phyloP scores from a whole-genome alignment of 176 grass and related monocot genomes.

The Dendrocalamus sinicus region DNA sequence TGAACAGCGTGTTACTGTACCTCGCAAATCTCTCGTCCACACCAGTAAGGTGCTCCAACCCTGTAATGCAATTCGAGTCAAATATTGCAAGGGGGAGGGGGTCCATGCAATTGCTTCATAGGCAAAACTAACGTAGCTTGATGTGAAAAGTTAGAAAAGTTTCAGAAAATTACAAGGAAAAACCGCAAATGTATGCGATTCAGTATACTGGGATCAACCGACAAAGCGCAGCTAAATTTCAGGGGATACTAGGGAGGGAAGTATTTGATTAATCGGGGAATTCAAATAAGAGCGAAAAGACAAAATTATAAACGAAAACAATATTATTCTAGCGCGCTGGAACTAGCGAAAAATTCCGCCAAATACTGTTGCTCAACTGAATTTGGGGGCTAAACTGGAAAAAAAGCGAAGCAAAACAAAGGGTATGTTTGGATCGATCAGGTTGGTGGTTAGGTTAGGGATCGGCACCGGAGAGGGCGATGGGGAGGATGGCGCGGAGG shows the following conservation, averaged over 20 bases:
- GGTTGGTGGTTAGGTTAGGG: neutral
- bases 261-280: neutral
- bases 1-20: slow-evolving; percentile 75
- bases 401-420: neutral
- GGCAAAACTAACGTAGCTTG: neutral
- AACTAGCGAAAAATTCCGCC: too few species aligned
- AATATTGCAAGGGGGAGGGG: neutral
- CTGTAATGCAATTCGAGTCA: slow-evolving; percentile 47
- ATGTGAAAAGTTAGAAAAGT: neutral
- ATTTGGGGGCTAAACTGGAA: neutral
- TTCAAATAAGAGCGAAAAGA: neutral
- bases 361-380: neutral
- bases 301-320: neutral
- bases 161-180: neutral
- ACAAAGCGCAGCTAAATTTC: neutral
- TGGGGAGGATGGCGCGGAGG: slow-evolving; percentile 74
- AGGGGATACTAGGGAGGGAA: too few species aligned
- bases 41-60: slow-evolving; percentile 70
- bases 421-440: neutral
- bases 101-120: neutral
- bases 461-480: slow-evolving; percentile 68
- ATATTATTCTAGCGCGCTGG: too few species aligned
- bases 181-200: neutral
- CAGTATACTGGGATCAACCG: neutral
- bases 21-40: slow-evolving; percentile 64